Percentiles rank a stretch among this genome's conserved stretches.
These are phyloP conservation scores for Tylopilus sp. DNA, from an alignment of 1,284 basidiomycete species.

Conservation along the genomic window DNA sequence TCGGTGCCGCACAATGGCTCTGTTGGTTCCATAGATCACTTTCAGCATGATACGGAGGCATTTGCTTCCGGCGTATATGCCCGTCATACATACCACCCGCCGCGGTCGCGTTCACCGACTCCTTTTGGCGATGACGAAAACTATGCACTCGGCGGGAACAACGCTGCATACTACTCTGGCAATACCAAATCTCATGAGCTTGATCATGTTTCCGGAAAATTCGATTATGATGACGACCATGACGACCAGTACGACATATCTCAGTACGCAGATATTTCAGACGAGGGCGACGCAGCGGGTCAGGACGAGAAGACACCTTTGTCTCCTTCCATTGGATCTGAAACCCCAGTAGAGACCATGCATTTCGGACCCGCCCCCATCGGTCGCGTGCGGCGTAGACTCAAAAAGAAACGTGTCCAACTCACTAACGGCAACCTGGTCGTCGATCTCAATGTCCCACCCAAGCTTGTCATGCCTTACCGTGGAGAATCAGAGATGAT, in stretches of 20 bases:
- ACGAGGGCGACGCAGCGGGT: slow-evolving; percentile 22
- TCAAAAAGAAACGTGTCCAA: slow-evolving; percentile 69
- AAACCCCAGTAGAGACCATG: slow-evolving; percentile 55
- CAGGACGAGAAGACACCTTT: slow-evolving; percentile 39
- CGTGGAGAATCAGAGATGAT: slow-evolving; percentile 81
- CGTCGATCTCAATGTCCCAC: slow-evolving; percentile 79
- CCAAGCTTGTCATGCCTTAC: slow-evolving; percentile 77
- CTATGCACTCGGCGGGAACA: slow-evolving; percentile 52
- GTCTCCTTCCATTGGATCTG: slow-evolving; percentile 38
- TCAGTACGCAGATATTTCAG: slow-evolving; percentile 30
- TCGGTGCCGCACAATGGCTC: slow-evolving; percentile 19
- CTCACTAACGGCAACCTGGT: slow-evolving; percentile 84
- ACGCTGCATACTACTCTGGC: slow-evolving; percentile 51
- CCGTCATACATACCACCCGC: slow-evolving; percentile 42
- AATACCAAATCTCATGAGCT: slow-evolving; percentile 28
- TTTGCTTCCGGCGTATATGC: slow-evolving; percentile 58
- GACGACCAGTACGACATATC: slow-evolving; percentile 32
- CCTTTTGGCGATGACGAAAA: slow-evolving; percentile 67
- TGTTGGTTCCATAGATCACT: slow-evolving; percentile 38
- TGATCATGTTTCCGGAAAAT: slow-evolving; percentile 34
- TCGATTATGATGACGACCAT: slow-evolving; percentile 9
- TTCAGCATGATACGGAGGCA: slow-evolving; percentile 55
- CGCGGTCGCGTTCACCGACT: slow-evolving; percentile 68
- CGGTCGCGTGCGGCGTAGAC: slow-evolving; percentile 69
- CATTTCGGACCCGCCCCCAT: slow-evolving; percentile 85